Evolutionary conservation across 164 flowering plant genomes (phyloP).

Genomic region (Pachysandra terminalis): DNA sequence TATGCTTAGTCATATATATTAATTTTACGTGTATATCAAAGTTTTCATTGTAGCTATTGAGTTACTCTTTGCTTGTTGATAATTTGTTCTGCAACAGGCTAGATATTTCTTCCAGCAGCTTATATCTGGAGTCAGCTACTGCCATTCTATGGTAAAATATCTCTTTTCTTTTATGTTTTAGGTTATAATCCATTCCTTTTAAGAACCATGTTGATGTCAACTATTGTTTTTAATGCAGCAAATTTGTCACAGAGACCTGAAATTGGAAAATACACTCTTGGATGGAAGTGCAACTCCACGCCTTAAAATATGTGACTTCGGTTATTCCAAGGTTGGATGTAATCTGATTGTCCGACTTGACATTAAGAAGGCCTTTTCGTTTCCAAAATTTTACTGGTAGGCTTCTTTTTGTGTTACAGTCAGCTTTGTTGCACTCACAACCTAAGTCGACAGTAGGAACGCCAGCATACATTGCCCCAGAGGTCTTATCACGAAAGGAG

Average conservation of each 20-base stretch:
- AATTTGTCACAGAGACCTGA: conserved; percentile 61
- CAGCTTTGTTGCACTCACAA: conserved; percentile 19
- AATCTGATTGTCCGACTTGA: neutral
- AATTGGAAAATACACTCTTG: conserved; percentile 53
- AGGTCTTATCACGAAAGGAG: conserved; percentile 18
- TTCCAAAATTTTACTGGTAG: neutral
- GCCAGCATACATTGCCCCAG: conserved; percentile 27
- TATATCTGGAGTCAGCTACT: conserved; percentile 70
- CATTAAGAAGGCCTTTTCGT: too few species aligned
- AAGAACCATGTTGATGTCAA: neutral
- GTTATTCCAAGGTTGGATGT: conserved; percentile 53
- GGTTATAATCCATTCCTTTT: neutral
- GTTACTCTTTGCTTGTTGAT: neutral
- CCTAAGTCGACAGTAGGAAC: conserved; percentile 27
- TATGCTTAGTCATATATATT: neutral
- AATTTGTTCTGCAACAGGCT: conserved; percentile 40
- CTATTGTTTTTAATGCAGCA: conserved; percentile 31
- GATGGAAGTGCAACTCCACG: conserved; percentile 54
- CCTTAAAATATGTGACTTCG: conserved; percentile 59
- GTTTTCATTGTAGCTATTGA: neutral
- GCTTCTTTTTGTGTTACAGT: conserved; percentile 2
- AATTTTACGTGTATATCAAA: neutral
- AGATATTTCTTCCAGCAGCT: conserved; percentile 78
- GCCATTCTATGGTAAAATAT: conserved; percentile 53
- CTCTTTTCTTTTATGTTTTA: neutral